Base-by-base conservation (phyloP, 2,329 filamentous ascomycete genomes). In the Aureobasidium sp. region DNA sequence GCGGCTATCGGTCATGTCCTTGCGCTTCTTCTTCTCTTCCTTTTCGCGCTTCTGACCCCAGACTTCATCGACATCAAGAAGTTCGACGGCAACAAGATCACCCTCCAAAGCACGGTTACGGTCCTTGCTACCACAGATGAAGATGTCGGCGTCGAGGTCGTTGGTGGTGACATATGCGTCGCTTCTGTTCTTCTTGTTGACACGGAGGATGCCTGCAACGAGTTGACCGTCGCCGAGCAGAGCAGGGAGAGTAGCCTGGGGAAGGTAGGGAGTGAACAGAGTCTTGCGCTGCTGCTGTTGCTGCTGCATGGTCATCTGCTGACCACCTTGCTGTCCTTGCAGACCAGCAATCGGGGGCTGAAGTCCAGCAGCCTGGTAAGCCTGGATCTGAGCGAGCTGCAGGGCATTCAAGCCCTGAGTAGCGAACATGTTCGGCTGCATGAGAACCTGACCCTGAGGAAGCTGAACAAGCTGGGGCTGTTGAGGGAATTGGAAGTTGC, bases 11-110 rank as follows among this genome's bases (percentile, higher is more conserved):
- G 91, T 95, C 63, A 97, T 96, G 71, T 99, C 94, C 81, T 99
- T 99, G 75, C 94, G 90, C 81, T 97, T 99, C 85, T 99, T 99
- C 84, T 99, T 99, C 75, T 99, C 94, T 77, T 99, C 94, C 75
- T 99, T 99, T 76, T 99, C 94, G 61, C 91, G 90, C 82, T 99
- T 99, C 80, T 99, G 94, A 30, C 88, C 85, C 94, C 94, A 99
- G 3, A 99, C 94, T 72, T 99, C 94, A 73, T 97, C 94, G 8
- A 99, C 94, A 70, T 99, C 93, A 57, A 99, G 85, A 50, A 99
- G 86, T 77, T 99, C 94, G 59, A 99, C 86, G 34, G 94, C 94
- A 62, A 99, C 94, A 61, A 96, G 83, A 73, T 99, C 94, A 63
- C 94, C 94, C 74, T 99, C 94, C 39, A 99, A 83, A 61, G 94